Base-by-base conservation (phyloP, 352 stramenopile species). In the Phytophthora uliginosa region DNA sequence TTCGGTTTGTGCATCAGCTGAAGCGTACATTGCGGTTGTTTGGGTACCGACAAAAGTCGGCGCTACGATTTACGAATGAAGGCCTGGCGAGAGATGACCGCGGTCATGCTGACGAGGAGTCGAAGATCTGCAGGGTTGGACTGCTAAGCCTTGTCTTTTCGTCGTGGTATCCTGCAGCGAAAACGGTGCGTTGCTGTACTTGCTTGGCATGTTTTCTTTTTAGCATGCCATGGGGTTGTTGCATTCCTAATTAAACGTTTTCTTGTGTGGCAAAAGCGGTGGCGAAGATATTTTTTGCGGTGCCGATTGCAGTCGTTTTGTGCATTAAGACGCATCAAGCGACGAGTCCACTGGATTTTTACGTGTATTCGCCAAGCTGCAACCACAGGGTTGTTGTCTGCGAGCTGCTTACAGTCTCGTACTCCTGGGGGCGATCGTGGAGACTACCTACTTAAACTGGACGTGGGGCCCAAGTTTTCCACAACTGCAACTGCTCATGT, bases 361-460 rank as follows among this genome's bases (percentile, higher is more conserved):
- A 66, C 53, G 0, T 83, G 66, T 63, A 76, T 86, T 8, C 71
- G 74, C 7, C 68, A 79, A 59, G 73, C 80, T 24, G 74, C 85
- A 18, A 36, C 40, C 0, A 90, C 86, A 4, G 86, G 83, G 3
- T 34, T 94, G 4, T 51, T 94, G 0, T 76, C 79, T 28, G 65
- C 75, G 0, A 87, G 58, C 36, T 89, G 77, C 34, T 40, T 92
- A 13, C 62, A 80, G 5, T 82, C 79, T 4, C 70, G 63, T 17
- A 66, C 22, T 13, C 42, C 62, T 17, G 79, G 81, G 17, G 42
- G 55, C 18, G 83, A 92, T 53, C 79, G 76, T 3, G 85, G 85
- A 4, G 85, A 94, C 22, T 91, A 94, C 56, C 66, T 89, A 24
- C 24, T 94, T 20, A 92, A 92, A 70, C 10, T 93, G 4, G 84